phyloP scores from a whole-genome alignment of 2,329 filamentous ascomycete species.

The Fusarium phyllophilum region DNA sequence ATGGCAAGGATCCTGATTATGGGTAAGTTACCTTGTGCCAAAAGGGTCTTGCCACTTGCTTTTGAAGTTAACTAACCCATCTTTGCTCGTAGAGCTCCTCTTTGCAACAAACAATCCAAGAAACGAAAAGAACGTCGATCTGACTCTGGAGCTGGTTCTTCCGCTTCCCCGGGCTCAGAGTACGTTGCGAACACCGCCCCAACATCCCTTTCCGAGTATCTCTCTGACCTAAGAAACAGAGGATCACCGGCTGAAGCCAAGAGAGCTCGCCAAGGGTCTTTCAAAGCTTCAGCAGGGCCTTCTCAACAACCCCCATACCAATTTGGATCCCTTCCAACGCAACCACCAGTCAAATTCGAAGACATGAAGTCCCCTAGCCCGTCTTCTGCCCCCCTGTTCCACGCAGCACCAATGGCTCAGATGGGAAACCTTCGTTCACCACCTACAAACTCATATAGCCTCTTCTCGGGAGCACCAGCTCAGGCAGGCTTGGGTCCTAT shows the following conservation, averaged over 20 bases:
- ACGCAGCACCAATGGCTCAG: not conserved
- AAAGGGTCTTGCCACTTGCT: not conserved
- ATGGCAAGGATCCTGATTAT: slow-evolving; percentile 52
- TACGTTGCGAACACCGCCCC: not conserved
- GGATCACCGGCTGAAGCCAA: not conserved
- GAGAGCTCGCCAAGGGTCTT: not conserved
- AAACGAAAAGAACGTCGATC: slow-evolving; percentile 26
- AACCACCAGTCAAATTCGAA: not conserved
- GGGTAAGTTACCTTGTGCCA: slow-evolving; percentile 45
- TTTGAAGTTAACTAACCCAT: not conserved
- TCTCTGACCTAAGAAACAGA: slow-evolving; percentile 6
- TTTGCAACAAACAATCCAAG: slow-evolving; percentile 23
- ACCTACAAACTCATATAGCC: not conserved
- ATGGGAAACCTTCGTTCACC: not conserved
- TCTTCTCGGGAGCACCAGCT: not conserved
- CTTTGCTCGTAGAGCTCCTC: slow-evolving; percentile 4
- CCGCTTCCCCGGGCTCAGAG: slow-evolving; percentile 1
- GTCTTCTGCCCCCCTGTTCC: not conserved
- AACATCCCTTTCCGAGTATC: not conserved
- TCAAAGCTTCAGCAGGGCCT: not conserved
- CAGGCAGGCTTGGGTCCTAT: not conserved
- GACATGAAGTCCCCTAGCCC: not conserved
- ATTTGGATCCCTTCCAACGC: not conserved
- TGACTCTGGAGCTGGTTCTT: not conserved
- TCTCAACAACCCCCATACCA: not conserved